phyloP scores from a whole-genome alignment of 1,139 yeast genomes.

The Williopsis jadinii region DNA sequence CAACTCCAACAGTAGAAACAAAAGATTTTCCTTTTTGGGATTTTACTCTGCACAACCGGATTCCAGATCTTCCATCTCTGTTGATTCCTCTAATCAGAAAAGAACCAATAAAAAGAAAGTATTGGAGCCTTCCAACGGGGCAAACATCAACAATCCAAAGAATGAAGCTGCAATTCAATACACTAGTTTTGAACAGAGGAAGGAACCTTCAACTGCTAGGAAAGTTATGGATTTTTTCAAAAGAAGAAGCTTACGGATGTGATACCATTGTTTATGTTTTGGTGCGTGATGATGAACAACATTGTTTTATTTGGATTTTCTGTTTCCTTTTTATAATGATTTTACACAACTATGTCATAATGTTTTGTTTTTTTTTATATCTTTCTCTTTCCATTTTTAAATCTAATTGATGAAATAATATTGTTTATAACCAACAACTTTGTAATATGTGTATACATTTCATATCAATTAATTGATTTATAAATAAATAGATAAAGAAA shows the following conservation, averaged over 20 bases:
- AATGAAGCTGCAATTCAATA: conserved; percentile 18
- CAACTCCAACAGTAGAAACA: conserved; percentile 13
- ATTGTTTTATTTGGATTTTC: no score
- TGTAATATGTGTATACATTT: no score
- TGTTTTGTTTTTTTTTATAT: no score
- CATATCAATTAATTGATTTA: no score
- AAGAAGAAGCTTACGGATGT: conserved; percentile 52
- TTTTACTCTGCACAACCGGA: conserved; percentile 17
- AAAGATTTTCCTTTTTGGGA: conserved; percentile 26
- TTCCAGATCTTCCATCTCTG: conserved; percentile 6
- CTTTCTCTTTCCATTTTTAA: no score
- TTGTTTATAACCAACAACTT: no score
- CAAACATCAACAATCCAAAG: conserved; percentile 15
- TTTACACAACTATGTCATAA: neutral
- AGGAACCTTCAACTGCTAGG: conserved; percentile 66
- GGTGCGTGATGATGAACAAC: no score
- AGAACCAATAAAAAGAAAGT: conserved; percentile 12
- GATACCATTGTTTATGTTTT: neutral
- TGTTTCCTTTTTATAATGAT: conserved; percentile 1
- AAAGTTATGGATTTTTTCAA: conserved; percentile 78
- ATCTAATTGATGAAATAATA: no score
- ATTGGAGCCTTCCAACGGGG: conserved; percentile 20
- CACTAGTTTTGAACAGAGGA: conserved; percentile 24
- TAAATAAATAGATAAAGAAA: no score
- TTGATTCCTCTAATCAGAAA: conserved; percentile 5